These are phyloP conservation scores for Chlamydomonas reinhardtii DNA, from an alignment of 163 green algal genomes.

Conservation along the genomic window DNA sequence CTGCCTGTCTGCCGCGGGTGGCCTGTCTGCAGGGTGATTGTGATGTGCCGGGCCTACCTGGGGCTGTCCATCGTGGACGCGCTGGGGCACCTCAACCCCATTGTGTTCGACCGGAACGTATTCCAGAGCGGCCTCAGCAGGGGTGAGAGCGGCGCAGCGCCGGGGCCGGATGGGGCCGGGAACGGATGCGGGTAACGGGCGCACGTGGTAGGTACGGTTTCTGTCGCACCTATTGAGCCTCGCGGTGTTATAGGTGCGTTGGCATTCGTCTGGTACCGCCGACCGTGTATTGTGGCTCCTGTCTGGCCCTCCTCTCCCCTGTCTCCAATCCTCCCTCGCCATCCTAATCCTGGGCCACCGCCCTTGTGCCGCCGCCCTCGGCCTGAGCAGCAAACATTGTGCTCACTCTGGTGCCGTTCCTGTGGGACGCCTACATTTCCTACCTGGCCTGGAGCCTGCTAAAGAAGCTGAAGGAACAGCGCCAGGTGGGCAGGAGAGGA, in stretches of 20 bases:
- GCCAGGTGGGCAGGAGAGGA: not conserved
- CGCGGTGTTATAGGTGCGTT: too few relatives aligned
- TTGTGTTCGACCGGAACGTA: not conserved
- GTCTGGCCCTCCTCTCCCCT: too few relatives aligned
- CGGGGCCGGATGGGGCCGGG: too few relatives aligned
- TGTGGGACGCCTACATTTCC: slow-evolving; percentile 38
- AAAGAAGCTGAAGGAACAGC: slow-evolving; percentile 41
- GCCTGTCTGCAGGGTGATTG: slow-evolving; percentile 17
- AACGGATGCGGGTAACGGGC: too few relatives aligned
- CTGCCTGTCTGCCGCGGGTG: too few relatives aligned
- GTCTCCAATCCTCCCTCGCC: too few relatives aligned
- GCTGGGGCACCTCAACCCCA: slow-evolving; percentile 23
- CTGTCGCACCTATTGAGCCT: too few relatives aligned
- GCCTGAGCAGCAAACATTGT: slow-evolving; percentile 17
- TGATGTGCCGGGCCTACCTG: slow-evolving; percentile 1
- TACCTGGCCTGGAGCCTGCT: slow-evolving; percentile 47
- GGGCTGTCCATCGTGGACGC: not conserved
- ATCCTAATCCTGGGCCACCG: too few relatives aligned
- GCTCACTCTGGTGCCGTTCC: slow-evolving; percentile 9
- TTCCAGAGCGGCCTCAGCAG: not conserved
- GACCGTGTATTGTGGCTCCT: too few relatives aligned
- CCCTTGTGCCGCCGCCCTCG: too few relatives aligned
- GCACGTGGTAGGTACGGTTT: too few relatives aligned
- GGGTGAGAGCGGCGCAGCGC: not conserved
- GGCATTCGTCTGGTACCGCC: too few relatives aligned